phyloP scores from a whole-genome alignment of 768 basidiomycete genomes.

The Rhizopogon sp. region DNA sequence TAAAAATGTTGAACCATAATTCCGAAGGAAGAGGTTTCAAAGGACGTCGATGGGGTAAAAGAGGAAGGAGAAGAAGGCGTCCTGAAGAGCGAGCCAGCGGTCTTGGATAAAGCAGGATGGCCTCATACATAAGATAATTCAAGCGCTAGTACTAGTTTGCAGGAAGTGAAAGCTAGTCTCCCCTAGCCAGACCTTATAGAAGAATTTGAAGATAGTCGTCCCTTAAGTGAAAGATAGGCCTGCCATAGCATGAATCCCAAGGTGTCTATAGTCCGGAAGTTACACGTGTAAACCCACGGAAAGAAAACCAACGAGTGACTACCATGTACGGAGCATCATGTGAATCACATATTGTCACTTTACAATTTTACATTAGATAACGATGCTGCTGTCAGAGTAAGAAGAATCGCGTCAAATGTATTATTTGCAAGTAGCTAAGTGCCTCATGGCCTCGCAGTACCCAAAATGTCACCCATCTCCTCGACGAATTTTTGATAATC shows the following conservation, averaged over 20 bases:
- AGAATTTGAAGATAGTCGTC: no score
- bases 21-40: slow-evolving; percentile 60
- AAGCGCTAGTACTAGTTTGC: background rate
- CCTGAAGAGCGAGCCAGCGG: slow-evolving; percentile 59
- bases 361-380: no score
- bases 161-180: background rate
- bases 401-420: no score
- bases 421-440: background rate
- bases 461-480: slow-evolving; percentile 67
- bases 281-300: no score
- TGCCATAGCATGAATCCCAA: no score
- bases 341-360: no score
- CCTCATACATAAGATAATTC: slow-evolving; percentile 25
- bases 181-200: no score
- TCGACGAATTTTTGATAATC: slow-evolving; percentile 77
- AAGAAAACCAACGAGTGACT: no score
- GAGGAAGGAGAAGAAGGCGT: slow-evolving; percentile 58
- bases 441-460: slow-evolving; percentile 15
- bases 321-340: no score
- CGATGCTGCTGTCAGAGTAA: no score
- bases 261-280: no score
- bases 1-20: slow-evolving; percentile 64
- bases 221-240: no score
- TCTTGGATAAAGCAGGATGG: slow-evolving; percentile 59
- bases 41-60: slow-evolving; percentile 52